phyloP scores from a whole-genome alignment of 257 asterid genomes.

The Scutellaria baicalensis region DNA sequence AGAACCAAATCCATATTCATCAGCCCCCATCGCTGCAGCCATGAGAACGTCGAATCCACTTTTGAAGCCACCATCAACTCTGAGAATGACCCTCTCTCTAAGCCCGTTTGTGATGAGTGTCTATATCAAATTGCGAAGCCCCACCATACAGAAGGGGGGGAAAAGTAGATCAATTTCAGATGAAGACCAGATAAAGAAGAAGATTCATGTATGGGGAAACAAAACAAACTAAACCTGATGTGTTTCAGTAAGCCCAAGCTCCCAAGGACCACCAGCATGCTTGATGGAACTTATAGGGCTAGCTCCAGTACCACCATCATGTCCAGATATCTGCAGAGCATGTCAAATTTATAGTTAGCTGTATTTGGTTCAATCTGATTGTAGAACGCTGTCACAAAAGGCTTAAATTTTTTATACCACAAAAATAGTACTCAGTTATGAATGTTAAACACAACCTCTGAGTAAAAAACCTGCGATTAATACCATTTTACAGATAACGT shows the following conservation, averaged over 20 bases:
- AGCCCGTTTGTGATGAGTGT: conserved; percentile 88
- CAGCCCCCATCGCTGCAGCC: conserved; percentile 99
- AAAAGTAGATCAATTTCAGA: not conserved
- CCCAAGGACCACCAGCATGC: conserved; percentile 99
- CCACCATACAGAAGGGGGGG: conserved; percentile 15
- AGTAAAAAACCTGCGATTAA: too few species aligned
- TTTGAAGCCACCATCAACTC: conserved; percentile 99
- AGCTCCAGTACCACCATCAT: conserved; percentile 99
- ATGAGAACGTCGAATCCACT: conserved; percentile 92
- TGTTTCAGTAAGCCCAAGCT: conserved; percentile 96
- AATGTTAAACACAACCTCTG: too few species aligned
- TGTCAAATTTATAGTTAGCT: conserved; percentile 3
- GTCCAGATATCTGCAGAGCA: conserved; percentile 83
- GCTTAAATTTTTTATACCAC: not conserved
- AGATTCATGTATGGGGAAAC: not conserved
- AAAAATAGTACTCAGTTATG: not conserved
- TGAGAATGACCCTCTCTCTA: conserved; percentile 94
- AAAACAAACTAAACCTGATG: conserved; percentile 63
- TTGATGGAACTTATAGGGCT: conserved; percentile 98
- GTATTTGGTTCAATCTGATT: not conserved
- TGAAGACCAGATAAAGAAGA: not conserved
- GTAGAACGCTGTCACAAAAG: not conserved
- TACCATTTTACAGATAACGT: too few species aligned
- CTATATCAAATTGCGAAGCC: conserved; percentile 27
- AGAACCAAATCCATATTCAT: conserved; percentile 97